Conservation (phyloP, 257 asterid species). For the Lycium ferocissimum region DNA sequence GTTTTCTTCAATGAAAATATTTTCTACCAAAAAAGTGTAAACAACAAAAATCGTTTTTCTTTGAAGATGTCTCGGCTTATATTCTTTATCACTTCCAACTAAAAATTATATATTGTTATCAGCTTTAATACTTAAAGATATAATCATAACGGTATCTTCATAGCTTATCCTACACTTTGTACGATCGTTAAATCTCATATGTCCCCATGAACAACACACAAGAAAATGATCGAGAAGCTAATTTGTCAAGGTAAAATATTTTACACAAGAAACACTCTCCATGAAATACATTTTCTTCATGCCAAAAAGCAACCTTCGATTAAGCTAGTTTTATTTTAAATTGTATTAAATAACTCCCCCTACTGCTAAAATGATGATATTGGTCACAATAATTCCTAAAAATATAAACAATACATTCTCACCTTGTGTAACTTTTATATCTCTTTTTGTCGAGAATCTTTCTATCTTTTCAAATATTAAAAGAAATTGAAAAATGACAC, state of each 20-base stretch:
- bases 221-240: neutral
- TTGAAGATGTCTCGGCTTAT: neutral
- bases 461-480: neutral
- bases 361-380: neutral
- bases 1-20: neutral
- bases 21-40: neutral
- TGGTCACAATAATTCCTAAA: neutral
- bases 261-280: neutral
- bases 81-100: neutral
- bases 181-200: neutral
- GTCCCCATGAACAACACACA: no score
- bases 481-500: neutral
- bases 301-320: neutral
- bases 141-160: neutral
- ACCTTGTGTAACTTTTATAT: neutral
- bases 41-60: neutral
- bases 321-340: neutral
- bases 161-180: neutral
- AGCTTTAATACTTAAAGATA: neutral
- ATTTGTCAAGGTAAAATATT: neutral
- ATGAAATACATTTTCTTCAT: neutral
- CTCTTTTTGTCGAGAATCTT: neutral
- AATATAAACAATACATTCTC: neutral
- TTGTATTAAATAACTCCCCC: neutral
- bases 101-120: neutral